These are phyloP conservation scores for Candida anglica DNA, from an alignment of 805 yeast genomes.

Conservation along the genomic window DNA sequence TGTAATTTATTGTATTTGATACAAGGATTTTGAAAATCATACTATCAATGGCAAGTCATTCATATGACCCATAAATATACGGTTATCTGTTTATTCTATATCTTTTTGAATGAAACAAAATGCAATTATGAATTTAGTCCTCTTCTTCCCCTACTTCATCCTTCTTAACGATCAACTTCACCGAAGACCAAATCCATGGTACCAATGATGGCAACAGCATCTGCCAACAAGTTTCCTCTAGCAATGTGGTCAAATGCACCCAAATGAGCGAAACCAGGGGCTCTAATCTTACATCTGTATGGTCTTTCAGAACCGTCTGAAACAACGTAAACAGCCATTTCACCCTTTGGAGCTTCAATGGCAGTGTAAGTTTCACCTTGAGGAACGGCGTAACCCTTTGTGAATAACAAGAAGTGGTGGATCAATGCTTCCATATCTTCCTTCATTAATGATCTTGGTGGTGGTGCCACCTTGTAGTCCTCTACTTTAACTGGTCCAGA, in stretches of 20 bases:
- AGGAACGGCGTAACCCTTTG: constrained; percentile 87
- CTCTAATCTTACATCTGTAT: constrained; percentile 87
- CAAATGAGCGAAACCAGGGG: constrained; percentile 91
- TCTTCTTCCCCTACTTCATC: background rate
- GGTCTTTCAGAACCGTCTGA: constrained; percentile 90
- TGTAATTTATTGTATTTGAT: too few relatives aligned
- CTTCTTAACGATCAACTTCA: constrained; percentile 77
- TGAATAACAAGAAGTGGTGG: constrained; percentile 82
- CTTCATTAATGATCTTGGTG: constrained; percentile 78
- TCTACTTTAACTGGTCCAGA: constrained; percentile 89
- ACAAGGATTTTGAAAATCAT: too few relatives aligned
- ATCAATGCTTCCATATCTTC: constrained; percentile 90
- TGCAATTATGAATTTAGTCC: background rate
- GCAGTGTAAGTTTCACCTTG: constrained; percentile 89
- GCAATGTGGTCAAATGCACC: constrained; percentile 86
- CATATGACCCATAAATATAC: background rate
- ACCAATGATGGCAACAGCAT: constrained; percentile 91
- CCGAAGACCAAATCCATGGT: constrained; percentile 95
- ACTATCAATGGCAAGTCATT: background rate
- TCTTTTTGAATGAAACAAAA: background rate
- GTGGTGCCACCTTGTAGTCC: constrained; percentile 81
- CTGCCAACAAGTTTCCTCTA: constrained; percentile 84
- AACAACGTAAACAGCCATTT: constrained; percentile 86
- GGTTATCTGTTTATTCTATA: background rate
- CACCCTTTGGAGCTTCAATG: constrained; percentile 94